Evolutionary conservation across 345 rosid species (phyloP).

Genomic region (Cardamine occulta): DNA sequence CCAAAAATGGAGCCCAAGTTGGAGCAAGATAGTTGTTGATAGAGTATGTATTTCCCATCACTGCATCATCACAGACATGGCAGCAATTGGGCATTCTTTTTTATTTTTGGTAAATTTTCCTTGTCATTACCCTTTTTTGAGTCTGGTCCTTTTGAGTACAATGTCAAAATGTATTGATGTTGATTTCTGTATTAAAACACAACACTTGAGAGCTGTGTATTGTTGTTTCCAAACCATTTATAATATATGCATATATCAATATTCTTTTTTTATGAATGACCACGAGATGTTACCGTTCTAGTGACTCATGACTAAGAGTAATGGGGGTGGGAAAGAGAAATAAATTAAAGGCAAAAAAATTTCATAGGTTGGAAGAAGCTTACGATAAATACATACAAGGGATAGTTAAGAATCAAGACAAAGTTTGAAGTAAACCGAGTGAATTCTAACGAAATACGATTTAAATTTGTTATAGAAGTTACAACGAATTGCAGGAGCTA

Average conservation of each 20-base stretch:
- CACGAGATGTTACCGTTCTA: too few relatives aligned
- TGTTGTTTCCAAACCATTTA: constrained; percentile 20
- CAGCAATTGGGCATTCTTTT: neutral
- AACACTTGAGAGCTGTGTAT: constrained; percentile 19
- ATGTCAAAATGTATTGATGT: constrained; percentile 17
- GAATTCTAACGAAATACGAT: too few relatives aligned
- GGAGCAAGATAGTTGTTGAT: constrained; percentile 24
- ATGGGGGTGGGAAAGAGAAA: too few relatives aligned
- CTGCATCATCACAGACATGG: constrained; percentile 20
- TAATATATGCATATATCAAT: constrained; percentile 15
- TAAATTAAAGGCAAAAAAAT: too few relatives aligned
- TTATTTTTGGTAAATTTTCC: constrained; percentile 1
- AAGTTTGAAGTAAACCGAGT: too few relatives aligned
- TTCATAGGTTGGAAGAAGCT: too few relatives aligned
- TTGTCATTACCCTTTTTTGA: neutral
- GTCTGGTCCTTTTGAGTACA: neutral
- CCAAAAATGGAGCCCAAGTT: neutral
- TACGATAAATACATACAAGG: too few relatives aligned
- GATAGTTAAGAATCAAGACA: too few relatives aligned
- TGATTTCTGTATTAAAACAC: constrained; percentile 25
- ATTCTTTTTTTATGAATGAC: neutral
- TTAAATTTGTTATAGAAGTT: too few relatives aligned
- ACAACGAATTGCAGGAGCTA: too few relatives aligned
- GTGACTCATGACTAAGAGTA: too few relatives aligned
- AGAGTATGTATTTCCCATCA: constrained; percentile 28